Evolutionary conservation across 2,329 filamentous ascomycete genomes (phyloP), one percentile per base, ranked within the genome.

Genomic region (Colletotrichum lupini): DNA sequence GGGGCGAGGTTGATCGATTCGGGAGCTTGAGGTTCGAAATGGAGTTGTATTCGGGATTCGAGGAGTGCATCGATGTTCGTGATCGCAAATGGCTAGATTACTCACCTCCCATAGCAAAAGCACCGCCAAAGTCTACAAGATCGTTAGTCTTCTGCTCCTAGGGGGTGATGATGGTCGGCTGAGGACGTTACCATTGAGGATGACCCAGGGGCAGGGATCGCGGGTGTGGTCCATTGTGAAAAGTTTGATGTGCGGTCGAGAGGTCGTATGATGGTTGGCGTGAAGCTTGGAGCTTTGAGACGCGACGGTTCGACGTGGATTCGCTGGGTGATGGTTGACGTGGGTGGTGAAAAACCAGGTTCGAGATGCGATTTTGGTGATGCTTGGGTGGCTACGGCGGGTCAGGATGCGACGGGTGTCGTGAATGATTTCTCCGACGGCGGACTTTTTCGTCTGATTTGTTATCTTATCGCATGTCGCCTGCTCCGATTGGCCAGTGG

Each of bases 181-280:
- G 16, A 22, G 42, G 19, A 22, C 42, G 16, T 49, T 16, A 65
- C 62, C 97, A 85, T 95, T 98, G 77, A 98, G 90, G 77, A 97
- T 94, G 81, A 98, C 95, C 92, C 93, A 98, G 69, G 97, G 97
- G 86, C 97, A 98, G 75, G 97, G 97, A 85, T 98, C 97, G 87
- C 97, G 91, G 76, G 94, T 93, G 89, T 98, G 97, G 91, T 99
- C 96, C 93, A 98, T 97, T 66, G 77, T 76, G 65, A 59, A 59
- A 32, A 46, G 58, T 53, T 67, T 28, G 7, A 19, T 53, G 22
- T 24, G 37, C 19, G 35, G 26, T 12, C 32, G 28, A 16, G 75
- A 74, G 64, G 72, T 74, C 76, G 77, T 58, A 30, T 67, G 19
- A 49, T 22, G 19, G 8, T 49, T 49, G 42, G 42, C 42, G 42